A percentile compares a stretch with the other conserved stretches of the same genome.
Conservation (phyloP, 441 rosid species). For the Corymbia calophylla region DNA sequence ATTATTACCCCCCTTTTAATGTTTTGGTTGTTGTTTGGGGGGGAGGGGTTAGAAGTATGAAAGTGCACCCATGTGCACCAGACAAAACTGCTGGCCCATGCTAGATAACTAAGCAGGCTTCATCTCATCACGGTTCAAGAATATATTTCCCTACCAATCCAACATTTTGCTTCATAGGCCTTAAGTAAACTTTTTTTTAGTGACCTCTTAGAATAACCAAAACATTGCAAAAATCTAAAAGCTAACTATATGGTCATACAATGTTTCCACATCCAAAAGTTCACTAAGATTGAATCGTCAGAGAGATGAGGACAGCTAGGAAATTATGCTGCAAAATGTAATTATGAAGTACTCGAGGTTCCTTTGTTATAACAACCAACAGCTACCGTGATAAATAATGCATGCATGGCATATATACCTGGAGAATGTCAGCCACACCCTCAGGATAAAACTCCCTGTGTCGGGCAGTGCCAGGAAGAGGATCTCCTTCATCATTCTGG, state of each 20-base stretch:
- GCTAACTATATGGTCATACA: not conserved
- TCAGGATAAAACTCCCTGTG: constrained; percentile 99
- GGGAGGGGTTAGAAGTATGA: not conserved
- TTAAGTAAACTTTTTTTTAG: not conserved
- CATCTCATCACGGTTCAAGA: not conserved
- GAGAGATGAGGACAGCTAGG: not conserved
- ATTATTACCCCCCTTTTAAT: too few relatives aligned
- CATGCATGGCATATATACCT: constrained; percentile 40
- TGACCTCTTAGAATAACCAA: not conserved
- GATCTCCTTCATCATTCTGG: constrained; percentile 85
- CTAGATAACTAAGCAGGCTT: not conserved
- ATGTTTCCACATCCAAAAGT: not conserved
- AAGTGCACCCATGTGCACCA: not conserved
- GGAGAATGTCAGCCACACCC: constrained; percentile 88
- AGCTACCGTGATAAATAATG: not conserved
- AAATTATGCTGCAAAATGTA: not conserved
- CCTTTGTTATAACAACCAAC: not conserved
- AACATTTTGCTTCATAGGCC: not conserved
- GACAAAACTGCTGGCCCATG: not conserved
- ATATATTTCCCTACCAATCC: not conserved
- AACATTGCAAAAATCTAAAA: not conserved
- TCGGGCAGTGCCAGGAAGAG: constrained; percentile 98
- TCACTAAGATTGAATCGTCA: not conserved
- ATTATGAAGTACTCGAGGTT: not conserved
- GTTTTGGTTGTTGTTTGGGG: too few relatives aligned